A percentile compares a stretch with the other conserved stretches of the same genome.
Conservation (phyloP, 495 filamentous ascomycete genomes). For the Penicillium atrosanguineum region DNA sequence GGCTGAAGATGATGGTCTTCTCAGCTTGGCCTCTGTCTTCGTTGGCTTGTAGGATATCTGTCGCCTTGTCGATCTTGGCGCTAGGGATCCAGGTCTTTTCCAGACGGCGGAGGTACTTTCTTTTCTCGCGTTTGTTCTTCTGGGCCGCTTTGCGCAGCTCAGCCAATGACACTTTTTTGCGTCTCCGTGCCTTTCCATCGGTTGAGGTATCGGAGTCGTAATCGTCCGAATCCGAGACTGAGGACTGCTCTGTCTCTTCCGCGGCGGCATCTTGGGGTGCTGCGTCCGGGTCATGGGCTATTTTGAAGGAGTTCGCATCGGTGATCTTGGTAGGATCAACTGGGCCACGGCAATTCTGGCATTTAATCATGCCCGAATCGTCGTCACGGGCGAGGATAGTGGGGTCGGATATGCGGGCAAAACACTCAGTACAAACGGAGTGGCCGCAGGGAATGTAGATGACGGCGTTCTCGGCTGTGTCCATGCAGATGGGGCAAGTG, state of each 20-base stretch:
- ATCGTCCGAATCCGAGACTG: conserved; percentile 34
- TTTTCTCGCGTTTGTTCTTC: conserved; percentile 52
- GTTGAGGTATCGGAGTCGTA: conserved; percentile 47
- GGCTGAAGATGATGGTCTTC: conserved; percentile 91
- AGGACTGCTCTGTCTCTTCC: conserved; percentile 36
- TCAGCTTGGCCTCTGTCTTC: conserved; percentile 46
- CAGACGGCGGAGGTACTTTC: conserved; percentile 61
- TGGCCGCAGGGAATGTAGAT: conserved; percentile 89
- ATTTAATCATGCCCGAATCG: conserved; percentile 54
- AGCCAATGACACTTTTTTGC: conserved; percentile 55
- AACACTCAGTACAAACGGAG: conserved; percentile 74
- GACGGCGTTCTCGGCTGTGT: conserved; percentile 68
- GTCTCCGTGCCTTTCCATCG: not conserved
- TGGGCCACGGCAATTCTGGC: conserved; percentile 70
- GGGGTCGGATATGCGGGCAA: conserved; percentile 68
- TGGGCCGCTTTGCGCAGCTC: conserved; percentile 24
- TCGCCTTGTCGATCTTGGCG: conserved; percentile 73
- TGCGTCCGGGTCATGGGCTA: conserved; percentile 59
- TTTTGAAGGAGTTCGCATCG: conserved; percentile 69
- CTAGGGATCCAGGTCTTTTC: conserved; percentile 68
- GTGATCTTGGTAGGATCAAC: conserved; percentile 69
- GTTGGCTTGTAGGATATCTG: conserved; percentile 63
- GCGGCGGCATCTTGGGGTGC: conserved; percentile 21
- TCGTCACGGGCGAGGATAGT: conserved; percentile 58
- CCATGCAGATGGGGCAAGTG: conserved; percentile 76